A percentile compares a stretch with the other conserved stretches of the same genome.
Conservation (phyloP, 306 rosid species). For the Malus sylvestris region DNA sequence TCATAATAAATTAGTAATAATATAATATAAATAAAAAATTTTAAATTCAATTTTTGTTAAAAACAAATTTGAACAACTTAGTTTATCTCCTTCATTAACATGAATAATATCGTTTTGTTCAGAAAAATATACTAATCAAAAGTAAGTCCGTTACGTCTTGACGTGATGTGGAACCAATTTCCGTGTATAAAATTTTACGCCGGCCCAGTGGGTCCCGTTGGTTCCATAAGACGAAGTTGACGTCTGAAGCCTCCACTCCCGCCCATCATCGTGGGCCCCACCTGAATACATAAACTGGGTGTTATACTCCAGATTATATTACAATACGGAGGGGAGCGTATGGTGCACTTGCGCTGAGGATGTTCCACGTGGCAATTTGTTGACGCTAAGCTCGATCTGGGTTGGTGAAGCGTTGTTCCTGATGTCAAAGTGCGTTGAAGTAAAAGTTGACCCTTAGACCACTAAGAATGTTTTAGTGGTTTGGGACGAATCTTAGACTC, state of each 20-base stretch:
- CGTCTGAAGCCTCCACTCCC: conserved; percentile 31
- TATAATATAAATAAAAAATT: no score
- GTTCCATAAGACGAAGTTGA: conserved; percentile 24
- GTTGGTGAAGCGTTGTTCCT: not conserved
- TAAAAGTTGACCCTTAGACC: conserved; percentile 3
- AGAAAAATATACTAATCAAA: not conserved
- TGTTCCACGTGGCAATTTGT: not conserved
- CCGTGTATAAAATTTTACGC: not conserved
- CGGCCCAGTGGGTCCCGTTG: conserved; percentile 15
- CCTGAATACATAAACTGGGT: not conserved
- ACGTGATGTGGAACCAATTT: not conserved
- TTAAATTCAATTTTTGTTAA: no score
- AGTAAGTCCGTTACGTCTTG: not conserved
- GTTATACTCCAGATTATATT: not conserved
- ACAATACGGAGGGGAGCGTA: not conserved
- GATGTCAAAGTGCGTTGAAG: conserved; percentile 19
- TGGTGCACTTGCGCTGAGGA: not conserved
- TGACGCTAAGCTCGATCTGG: not conserved
- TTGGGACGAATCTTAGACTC: no score
- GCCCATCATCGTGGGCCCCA: conserved; percentile 19
- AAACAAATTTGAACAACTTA: no score
- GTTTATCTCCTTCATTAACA: fast-evolving
- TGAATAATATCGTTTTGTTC: no score
- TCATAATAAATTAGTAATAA: no score
- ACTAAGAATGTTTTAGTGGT: no score